Evolutionary conservation across 2,329 filamentous ascomycete genomes (phyloP).

Genomic region (Neofusicoccum cordaticola): DNA sequence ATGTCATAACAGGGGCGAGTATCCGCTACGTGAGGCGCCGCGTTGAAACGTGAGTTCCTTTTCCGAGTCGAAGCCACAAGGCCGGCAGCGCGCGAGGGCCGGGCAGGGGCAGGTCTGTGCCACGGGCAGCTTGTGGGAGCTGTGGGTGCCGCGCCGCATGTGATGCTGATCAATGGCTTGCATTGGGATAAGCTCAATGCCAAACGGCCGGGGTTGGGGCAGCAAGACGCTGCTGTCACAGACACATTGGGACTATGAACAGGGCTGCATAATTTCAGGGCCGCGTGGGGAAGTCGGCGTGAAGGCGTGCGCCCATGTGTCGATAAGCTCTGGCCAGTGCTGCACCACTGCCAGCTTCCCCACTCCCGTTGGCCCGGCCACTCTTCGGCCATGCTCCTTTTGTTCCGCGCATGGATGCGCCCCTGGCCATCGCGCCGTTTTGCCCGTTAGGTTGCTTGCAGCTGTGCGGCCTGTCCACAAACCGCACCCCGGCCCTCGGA

Average conservation of each 20-base stretch:
- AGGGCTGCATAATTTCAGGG: background rate
- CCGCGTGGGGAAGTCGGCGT: background rate
- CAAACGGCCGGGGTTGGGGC: background rate
- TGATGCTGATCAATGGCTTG: background rate
- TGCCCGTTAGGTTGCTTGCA: background rate
- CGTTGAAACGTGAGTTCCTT: conserved; percentile 8
- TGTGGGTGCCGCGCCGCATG: background rate
- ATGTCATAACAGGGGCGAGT: background rate
- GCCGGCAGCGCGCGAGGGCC: background rate
- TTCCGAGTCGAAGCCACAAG: background rate
- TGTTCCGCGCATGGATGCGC: background rate
- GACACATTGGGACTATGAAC: background rate
- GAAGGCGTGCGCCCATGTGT: background rate
- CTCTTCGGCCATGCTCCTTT: background rate
- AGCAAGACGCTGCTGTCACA: background rate
- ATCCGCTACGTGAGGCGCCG: background rate
- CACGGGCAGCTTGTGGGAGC: background rate
- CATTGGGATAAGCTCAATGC: background rate
- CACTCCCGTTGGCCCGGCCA: background rate
- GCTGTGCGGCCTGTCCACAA: background rate
- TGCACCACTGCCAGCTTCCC: background rate
- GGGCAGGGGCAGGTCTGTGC: background rate
- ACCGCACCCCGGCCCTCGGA: background rate
- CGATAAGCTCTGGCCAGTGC: conserved; percentile 15
- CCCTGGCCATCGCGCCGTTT: background rate